These are phyloP conservation scores for Neophaeococcomyces mojaviensis DNA, from an alignment of 2,329 filamentous ascomycete species.

Conservation along the genomic window DNA sequence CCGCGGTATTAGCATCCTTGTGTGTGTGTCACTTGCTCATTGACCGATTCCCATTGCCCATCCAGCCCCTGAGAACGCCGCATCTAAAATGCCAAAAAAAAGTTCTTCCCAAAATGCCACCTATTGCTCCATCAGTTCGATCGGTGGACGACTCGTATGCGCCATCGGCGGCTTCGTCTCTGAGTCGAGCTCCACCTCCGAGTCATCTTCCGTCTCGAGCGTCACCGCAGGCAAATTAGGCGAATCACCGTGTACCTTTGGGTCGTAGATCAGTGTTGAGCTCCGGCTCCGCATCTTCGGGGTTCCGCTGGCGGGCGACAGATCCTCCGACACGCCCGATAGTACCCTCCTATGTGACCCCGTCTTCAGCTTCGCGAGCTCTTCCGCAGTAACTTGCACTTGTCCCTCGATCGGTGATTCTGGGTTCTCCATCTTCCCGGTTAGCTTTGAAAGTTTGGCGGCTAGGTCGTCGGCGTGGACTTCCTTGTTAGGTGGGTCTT, in stretches of 20 bases:
- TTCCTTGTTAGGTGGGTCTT: conserved; percentile 59
- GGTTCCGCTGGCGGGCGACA: conserved; percentile 20
- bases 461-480: conserved; percentile 57
- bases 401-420: conserved; percentile 9
- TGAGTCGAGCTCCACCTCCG: conserved; percentile 38
- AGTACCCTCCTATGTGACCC: conserved; percentile 8
- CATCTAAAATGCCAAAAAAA: too few relatives aligned
- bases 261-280: conserved; percentile 56
- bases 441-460: conserved; percentile 47
- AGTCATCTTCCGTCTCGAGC: conserved; percentile 50
- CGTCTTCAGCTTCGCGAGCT: conserved; percentile 14
- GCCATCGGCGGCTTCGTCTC: conserved; percentile 37
- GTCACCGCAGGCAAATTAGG: conserved; percentile 55
- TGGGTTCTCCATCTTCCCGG: conserved; percentile 28
- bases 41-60: too few relatives aligned
- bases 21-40: too few relatives aligned
- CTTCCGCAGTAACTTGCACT: conserved; percentile 17
- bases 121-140: conserved; percentile 46
- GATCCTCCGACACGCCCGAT: conserved; percentile 12
- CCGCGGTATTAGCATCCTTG: too few relatives aligned
- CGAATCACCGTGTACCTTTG: conserved; percentile 53
- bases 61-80: too few relatives aligned
- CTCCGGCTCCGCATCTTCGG: conserved; percentile 41
- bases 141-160: conserved; percentile 49
- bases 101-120: not conserved